Conservation (phyloP, 202 grass and related monocot genomes). For the Panicum virgatum region DNA sequence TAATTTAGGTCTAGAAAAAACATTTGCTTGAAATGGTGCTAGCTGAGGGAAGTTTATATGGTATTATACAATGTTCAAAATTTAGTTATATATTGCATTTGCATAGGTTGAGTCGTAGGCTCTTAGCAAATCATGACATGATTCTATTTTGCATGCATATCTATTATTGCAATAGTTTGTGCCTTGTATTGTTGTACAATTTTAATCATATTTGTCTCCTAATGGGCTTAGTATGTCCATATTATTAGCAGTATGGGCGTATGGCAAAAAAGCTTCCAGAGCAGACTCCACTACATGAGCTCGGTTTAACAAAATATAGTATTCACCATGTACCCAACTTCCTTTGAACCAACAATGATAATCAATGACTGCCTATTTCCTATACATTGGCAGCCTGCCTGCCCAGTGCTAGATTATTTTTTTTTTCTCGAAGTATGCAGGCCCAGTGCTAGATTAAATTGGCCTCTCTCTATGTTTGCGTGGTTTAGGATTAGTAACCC, state of each 20-base stretch:
- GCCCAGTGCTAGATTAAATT: too few relatives aligned
- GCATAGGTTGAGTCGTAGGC: background rate
- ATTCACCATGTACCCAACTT: background rate
- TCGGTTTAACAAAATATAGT: background rate
- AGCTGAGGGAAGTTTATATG: background rate
- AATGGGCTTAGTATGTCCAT: background rate
- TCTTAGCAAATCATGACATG: slow-evolving; percentile 6
- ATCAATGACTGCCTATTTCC: background rate
- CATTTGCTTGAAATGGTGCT: background rate
- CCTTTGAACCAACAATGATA: background rate
- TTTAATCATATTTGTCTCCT: background rate
- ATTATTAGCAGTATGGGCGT: background rate
- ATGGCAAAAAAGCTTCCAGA: background rate
- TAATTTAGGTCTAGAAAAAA: background rate
- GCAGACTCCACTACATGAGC: background rate
- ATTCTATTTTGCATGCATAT: background rate
- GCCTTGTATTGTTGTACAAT: background rate
- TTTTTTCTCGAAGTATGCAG: too few relatives aligned
- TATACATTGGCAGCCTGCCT: background rate
- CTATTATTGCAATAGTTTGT: background rate
- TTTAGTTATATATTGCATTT: background rate
- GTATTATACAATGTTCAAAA: background rate
- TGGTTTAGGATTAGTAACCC: background rate
- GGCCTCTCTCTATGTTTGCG: background rate
- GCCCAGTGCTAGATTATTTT: background rate